Evolutionary conservation across 345 rosid genomes (phyloP).

Genomic region (Dipteronia sinensis): DNA sequence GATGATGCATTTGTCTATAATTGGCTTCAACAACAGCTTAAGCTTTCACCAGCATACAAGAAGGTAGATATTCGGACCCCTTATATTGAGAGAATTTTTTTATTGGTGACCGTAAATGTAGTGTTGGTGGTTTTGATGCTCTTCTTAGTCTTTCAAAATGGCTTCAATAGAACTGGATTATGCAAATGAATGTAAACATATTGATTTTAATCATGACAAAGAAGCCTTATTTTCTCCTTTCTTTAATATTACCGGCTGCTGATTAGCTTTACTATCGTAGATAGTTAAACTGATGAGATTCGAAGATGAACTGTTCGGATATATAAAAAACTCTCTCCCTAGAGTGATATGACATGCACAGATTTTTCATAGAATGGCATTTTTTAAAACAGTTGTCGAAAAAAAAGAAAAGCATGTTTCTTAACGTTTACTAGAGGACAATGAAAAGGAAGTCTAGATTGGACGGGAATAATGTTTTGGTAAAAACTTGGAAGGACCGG

Average conservation of each 20-base stretch:
- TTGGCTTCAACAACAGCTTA: constrained; percentile 92
- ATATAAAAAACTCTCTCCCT: background rate
- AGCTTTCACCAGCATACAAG: constrained; percentile 87
- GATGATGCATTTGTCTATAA: constrained; percentile 88
- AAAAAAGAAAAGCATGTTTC: background rate
- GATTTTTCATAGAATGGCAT: background rate
- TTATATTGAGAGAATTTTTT: background rate
- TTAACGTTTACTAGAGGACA: background rate
- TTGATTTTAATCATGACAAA: background rate
- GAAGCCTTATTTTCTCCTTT: background rate
- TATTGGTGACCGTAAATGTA: background rate
- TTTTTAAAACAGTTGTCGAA: background rate
- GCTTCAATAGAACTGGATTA: background rate
- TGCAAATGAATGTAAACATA: background rate
- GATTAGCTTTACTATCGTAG: background rate
- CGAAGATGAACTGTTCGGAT: background rate
- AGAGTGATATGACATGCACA: background rate
- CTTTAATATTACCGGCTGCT: background rate
- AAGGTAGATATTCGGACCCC: constrained; percentile 49
- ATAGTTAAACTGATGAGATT: background rate
- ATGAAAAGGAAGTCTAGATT: background rate
- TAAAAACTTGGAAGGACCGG: background rate
- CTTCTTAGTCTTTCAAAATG: background rate
- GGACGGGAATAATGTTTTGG: background rate
- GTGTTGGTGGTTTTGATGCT: background rate